phyloP scores from a whole-genome alignment of 805 yeast species.

The Ogataea neopini region DNA sequence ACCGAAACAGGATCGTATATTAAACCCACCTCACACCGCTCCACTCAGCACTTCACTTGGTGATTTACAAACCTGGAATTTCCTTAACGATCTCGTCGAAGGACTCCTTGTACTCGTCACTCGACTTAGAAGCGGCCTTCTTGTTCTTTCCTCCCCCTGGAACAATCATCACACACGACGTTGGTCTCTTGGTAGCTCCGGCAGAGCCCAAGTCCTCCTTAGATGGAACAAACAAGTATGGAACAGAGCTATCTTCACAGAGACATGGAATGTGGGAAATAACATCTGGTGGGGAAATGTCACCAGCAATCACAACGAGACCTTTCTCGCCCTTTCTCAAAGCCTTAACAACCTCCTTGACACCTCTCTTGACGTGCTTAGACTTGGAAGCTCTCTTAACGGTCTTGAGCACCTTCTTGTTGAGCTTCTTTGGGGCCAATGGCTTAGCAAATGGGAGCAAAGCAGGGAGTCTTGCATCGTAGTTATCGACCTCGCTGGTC shows the following conservation, averaged over 20 bases:
- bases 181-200: constrained; percentile 98
- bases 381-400: constrained; percentile 98
- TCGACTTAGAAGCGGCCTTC: constrained; percentile 72
- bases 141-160: constrained; percentile 94
- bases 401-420: constrained; percentile 92
- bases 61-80: constrained; percentile 49
- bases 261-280: constrained; percentile 96
- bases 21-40: too few species aligned
- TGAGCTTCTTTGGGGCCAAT: constrained; percentile 91
- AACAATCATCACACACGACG: constrained; percentile 94
- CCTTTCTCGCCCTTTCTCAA: constrained; percentile 98
- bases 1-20: too few species aligned
- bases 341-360: constrained; percentile 97
- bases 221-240: constrained; percentile 91
- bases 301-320: constrained; percentile 94
- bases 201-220: constrained; percentile 98
- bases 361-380: constrained; percentile 98
- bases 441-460: constrained; percentile 92
- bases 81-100: constrained; percentile 95
- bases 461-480: constrained; percentile 89
- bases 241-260: constrained; percentile 92
- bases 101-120: constrained; percentile 84
- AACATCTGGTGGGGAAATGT: constrained; percentile 95
- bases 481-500: constrained; percentile 64
- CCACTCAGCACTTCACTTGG: too few species aligned